Percentiles rank a stretch among this genome's conserved stretches.
These are phyloP conservation scores for Pythium phragmiticola DNA, from an alignment of 352 stramenopile species.

Conservation along the genomic window DNA sequence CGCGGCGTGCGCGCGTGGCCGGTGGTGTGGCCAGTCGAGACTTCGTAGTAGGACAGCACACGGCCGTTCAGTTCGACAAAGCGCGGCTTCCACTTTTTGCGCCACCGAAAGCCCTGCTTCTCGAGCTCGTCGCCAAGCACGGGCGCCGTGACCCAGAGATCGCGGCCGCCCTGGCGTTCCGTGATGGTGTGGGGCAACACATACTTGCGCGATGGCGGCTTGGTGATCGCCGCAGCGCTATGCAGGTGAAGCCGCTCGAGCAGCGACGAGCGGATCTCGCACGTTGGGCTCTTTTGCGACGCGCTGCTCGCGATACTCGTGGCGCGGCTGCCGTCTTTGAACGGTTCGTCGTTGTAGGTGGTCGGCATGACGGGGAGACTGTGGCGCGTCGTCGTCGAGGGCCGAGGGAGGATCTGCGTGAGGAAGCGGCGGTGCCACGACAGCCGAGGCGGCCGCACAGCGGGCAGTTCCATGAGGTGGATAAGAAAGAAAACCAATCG, in stretches of 20 bases:
- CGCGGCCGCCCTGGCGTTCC: conserved; percentile 57
- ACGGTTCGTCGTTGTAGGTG: background rate
- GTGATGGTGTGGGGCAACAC: conserved; percentile 79
- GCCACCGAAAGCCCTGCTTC: conserved; percentile 76
- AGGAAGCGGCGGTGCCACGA: conserved; percentile 26
- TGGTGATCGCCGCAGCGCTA: conserved; percentile 15
- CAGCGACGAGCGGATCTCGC: conserved; percentile 10
- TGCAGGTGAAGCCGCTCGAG: conserved; percentile 18
- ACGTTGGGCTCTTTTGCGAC: conserved; percentile 10
- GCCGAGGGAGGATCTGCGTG: conserved; percentile 14
- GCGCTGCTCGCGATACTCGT: conserved; percentile 24
- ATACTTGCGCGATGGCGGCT: conserved; percentile 24
- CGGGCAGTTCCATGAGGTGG: conserved; percentile 30
- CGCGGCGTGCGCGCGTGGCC: conserved; percentile 32
- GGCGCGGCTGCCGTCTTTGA: conserved; percentile 15
- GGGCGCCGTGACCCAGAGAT: conserved; percentile 78
- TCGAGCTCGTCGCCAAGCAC: conserved; percentile 66
- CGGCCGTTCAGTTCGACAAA: conserved; percentile 76
- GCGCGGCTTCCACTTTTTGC: conserved; percentile 73
- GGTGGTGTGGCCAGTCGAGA: conserved; percentile 17
- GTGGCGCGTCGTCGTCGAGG: background rate
- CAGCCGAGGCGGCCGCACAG: conserved; percentile 28
- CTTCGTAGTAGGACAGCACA: conserved; percentile 64
- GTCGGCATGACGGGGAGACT: conserved; percentile 13
- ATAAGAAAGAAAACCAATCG: background rate